A percentile compares a stretch with the other conserved stretches of the same genome.
These are phyloP conservation scores for Kewa caespitosa DNA, from an alignment of 179 eudicot species.

Conservation along the genomic window DNA sequence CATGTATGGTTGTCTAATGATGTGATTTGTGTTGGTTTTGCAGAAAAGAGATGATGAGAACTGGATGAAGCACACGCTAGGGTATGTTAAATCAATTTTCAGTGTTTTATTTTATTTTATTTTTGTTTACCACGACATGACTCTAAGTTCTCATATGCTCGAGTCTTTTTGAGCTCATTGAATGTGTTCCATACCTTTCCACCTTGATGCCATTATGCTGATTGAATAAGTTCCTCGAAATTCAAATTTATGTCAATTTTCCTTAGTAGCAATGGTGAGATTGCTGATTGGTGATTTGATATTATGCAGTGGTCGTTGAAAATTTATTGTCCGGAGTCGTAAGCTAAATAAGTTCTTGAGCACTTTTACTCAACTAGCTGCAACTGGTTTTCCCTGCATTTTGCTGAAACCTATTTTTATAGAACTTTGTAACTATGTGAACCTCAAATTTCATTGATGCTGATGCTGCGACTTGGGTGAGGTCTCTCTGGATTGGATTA, in stretches of 20 bases:
- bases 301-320: too few species aligned
- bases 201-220: not conserved
- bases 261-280: too few species aligned
- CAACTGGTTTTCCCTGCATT: too few species aligned
- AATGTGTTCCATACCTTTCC: not conserved
- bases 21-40: constrained; percentile 22
- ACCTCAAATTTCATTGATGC: too few species aligned
- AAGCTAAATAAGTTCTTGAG: too few species aligned
- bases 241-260: not conserved
- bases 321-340: not conserved
- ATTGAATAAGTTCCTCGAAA: not conserved
- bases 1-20: constrained; percentile 9
- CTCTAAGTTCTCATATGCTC: not conserved
- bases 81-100: constrained; percentile 42
- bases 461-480: too few species aligned
- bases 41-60: constrained; percentile 85
- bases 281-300: too few species aligned
- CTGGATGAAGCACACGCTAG: constrained; percentile 88
- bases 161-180: not conserved
- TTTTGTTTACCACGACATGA: not conserved
- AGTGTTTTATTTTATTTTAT: constrained; percentile 1
- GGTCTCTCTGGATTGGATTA: too few species aligned
- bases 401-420: too few species aligned
- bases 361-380: too few species aligned
- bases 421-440: too few species aligned